A percentile compares a stretch with the other conserved stretches of the same genome.
Conservation (phyloP, 78 protist species). For the Dictyostelium citrinum region DNA sequence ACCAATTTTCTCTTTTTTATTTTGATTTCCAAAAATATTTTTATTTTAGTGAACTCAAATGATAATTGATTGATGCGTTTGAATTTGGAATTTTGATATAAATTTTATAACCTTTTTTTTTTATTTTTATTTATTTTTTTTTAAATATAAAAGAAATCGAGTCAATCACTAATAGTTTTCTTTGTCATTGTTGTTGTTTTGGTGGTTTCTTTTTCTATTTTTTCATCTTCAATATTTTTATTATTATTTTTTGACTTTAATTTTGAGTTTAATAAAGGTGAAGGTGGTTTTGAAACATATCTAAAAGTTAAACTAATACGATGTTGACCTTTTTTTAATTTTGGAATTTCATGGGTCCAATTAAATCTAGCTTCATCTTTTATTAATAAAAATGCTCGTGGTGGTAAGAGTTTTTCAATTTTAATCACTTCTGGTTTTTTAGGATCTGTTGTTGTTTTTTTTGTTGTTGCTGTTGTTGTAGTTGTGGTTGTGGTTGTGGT, state of each 20-base stretch:
- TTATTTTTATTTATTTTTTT: too few species aligned
- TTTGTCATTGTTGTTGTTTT: neutral
- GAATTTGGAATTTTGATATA: neutral
- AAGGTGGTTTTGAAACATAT: neutral
- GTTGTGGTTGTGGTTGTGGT: neutral
- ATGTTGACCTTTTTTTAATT: neutral
- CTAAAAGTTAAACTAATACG: constrained; percentile 21
- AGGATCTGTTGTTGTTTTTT: neutral
- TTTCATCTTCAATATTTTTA: too few species aligned
- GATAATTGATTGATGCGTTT: neutral
- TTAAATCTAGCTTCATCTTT: neutral
- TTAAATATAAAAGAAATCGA: too few species aligned
- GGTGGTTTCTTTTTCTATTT: neutral
- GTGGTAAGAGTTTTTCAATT: neutral
- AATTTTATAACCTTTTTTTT: neutral
- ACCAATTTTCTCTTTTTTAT: neutral
- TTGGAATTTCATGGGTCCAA: constrained; percentile 36
- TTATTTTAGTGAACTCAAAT: neutral
- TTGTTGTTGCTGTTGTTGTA: neutral
- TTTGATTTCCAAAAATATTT: neutral
- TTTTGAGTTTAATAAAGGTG: neutral
- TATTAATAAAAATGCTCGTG: neutral
- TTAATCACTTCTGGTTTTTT: neutral
- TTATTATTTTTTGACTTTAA: neutral
- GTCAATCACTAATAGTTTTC: too few species aligned